These are phyloP conservation scores for Coemansia sp. DNA, from an alignment of 192 early-diverging fungal genomes.

Conservation along the genomic window DNA sequence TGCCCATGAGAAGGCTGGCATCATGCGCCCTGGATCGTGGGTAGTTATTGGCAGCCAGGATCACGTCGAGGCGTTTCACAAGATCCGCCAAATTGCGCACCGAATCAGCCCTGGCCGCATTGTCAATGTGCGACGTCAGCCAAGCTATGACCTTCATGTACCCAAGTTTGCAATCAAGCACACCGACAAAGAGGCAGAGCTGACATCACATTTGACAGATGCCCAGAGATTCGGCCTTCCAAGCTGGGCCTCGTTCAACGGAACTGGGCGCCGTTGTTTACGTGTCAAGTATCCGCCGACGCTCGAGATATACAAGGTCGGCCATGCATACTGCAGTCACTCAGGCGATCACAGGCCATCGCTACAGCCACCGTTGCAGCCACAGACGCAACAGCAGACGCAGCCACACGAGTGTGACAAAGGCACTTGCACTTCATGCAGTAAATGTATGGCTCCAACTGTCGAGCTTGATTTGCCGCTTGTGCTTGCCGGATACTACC, in stretches of 20 bases:
- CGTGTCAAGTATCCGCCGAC: conserved; percentile 39
- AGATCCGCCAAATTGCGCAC: conserved; percentile 37
- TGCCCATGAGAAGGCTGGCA: conserved; percentile 76
- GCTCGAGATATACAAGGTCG: conserved; percentile 21
- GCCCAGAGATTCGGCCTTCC: conserved; percentile 6
- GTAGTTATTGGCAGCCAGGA: conserved; percentile 42
- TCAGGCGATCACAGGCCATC: conserved; percentile 12
- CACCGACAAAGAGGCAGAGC: background rate
- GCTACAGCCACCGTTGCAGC: background rate
- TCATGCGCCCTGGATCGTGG: conserved; percentile 58
- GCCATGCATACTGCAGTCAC: background rate
- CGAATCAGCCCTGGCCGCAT: conserved; percentile 29
- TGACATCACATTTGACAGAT: background rate
- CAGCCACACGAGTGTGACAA: too few species aligned
- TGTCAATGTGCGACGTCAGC: conserved; percentile 46
- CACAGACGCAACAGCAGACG: background rate
- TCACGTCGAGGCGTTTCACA: conserved; percentile 35
- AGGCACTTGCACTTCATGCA: too few species aligned
- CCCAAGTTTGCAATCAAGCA: conserved; percentile 26
- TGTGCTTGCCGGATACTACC: conserved; percentile 65
- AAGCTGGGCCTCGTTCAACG: conserved; percentile 38
- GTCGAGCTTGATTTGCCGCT: conserved; percentile 58
- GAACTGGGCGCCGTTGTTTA: conserved; percentile 39
- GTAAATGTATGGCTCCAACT: conserved; percentile 2
- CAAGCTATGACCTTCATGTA: conserved; percentile 34